Evolutionary conservation across 2,329 filamentous ascomycete species (phyloP).

Genomic region (Colletotrichum sp.): DNA sequence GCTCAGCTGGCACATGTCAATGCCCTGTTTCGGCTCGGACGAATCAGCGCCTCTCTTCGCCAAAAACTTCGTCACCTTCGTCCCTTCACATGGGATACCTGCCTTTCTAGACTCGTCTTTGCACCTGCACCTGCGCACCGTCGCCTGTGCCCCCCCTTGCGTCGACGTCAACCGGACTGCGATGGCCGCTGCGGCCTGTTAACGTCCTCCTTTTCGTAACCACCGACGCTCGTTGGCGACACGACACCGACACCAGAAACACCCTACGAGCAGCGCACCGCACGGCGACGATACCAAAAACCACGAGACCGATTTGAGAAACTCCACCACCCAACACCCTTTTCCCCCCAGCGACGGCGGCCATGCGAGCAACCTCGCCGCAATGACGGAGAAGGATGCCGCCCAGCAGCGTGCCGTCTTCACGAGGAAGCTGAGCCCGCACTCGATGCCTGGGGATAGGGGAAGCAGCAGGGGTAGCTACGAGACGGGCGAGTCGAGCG

Average conservation of each 20-base stretch:
- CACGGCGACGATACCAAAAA: background rate
- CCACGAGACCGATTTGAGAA: background rate
- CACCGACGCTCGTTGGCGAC: background rate
- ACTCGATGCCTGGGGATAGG: constrained; percentile 25
- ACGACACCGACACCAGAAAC: background rate
- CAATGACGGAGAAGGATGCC: constrained; percentile 26
- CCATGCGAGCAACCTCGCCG: constrained; percentile 23
- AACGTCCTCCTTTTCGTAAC: background rate
- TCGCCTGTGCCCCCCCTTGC: constrained; percentile 5
- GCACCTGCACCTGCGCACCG: background rate
- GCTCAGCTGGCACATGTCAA: constrained; percentile 21
- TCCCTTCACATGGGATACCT: constrained; percentile 17
- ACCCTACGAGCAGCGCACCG: background rate
- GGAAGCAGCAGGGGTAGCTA: constrained; percentile 42
- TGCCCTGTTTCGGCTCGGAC: constrained; percentile 20
- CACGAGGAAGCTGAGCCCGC: constrained; percentile 12
- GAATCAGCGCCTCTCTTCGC: constrained; percentile 10
- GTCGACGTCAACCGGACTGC: constrained; percentile 1
- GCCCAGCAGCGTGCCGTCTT: constrained; percentile 6
- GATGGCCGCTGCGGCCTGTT: constrained; percentile 8
- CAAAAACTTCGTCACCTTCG: constrained; percentile 19
- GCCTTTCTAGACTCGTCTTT: background rate
- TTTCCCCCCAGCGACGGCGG: background rate
- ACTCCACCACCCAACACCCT: background rate
- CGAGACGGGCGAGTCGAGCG: constrained; percentile 51